These are phyloP conservation scores for Chenopodium suecicum DNA, from an alignment of 148 eudicot genomes.

Conservation along the genomic window DNA sequence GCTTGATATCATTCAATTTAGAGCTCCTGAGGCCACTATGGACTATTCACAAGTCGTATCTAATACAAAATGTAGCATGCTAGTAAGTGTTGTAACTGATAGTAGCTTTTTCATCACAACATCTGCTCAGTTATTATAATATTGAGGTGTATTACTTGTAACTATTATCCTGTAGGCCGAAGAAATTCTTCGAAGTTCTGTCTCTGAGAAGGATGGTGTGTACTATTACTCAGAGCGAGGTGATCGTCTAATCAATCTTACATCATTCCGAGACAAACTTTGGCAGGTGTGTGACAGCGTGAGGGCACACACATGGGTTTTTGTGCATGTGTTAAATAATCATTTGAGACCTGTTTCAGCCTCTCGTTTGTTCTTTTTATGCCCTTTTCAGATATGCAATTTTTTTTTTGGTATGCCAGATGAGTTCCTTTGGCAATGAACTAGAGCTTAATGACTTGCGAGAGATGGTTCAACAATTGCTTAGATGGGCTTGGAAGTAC, in stretches of 20 bases:
- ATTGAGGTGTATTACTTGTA: constrained; percentile 5
- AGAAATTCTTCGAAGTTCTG: constrained; percentile 65
- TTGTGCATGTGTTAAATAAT: no score
- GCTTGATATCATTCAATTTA: constrained; percentile 84
- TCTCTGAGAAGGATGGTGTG: constrained; percentile 66
- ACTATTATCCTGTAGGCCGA: constrained; percentile 55
- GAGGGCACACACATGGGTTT: no score
- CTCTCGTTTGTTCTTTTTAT: background rate
- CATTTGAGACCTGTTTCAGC: background rate
- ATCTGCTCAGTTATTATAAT: background rate
- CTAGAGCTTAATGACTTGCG: constrained; percentile 75
- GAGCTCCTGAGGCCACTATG: constrained; percentile 73
- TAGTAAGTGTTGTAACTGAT: constrained; percentile 47
- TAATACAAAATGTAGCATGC: constrained; percentile 56
- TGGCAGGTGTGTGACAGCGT: constrained; percentile 68
- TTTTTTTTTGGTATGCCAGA: constrained; percentile 40
- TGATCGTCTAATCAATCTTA: constrained; percentile 82
- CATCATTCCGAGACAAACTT: constrained; percentile 77
- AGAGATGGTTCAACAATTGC: constrained; percentile 68
- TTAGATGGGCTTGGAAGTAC: constrained; percentile 97
- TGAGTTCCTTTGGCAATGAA: constrained; percentile 65
- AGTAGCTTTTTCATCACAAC: background rate
- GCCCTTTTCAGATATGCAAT: constrained; percentile 36
- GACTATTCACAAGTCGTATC: constrained; percentile 70
- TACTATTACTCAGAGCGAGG: constrained; percentile 95